A percentile compares a stretch with the other conserved stretches of the same genome.
These are phyloP conservation scores for Boletellus emodensis DNA, from an alignment of 768 basidiomycete species.

Conservation along the genomic window DNA sequence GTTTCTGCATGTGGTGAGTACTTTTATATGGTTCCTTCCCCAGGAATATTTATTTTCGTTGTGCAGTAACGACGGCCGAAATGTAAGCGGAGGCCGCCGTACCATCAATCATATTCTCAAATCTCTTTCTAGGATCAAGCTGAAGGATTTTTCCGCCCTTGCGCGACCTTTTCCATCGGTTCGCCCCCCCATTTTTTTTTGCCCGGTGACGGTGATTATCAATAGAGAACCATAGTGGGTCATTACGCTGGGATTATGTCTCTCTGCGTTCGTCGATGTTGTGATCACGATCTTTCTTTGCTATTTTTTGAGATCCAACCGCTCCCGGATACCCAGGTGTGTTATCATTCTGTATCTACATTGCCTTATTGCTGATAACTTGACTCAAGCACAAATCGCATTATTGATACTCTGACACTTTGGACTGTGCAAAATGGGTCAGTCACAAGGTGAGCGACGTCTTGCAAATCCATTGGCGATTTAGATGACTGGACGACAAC, in stretches of 20 bases:
- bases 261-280: conserved; percentile 45
- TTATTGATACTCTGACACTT: conserved; percentile 18
- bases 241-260: conserved; percentile 43
- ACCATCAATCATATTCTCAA: background rate
- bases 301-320: conserved; percentile 37
- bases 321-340: conserved; percentile 36
- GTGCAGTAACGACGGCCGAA: conserved; percentile 18
- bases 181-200: background rate
- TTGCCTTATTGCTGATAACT: background rate
- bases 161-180: background rate
- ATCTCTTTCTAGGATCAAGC: conserved; percentile 9
- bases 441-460: conserved; percentile 14
- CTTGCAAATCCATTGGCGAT: no score
- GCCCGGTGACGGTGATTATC: background rate
- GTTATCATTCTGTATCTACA: background rate
- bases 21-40: background rate
- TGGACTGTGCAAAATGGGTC: conserved; percentile 25
- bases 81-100: conserved; percentile 10
- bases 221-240: conserved; percentile 33
- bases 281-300: conserved; percentile 42
- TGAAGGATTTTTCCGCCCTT: conserved; percentile 11
- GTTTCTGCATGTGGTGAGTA: conserved; percentile 20
- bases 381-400: conserved; percentile 15
- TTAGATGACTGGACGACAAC: background rate
- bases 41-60: background rate